A percentile compares a stretch with the other conserved stretches of the same genome.
phyloP scores from a whole-genome alignment of 2,329 filamentous ascomycete species.

The Colletotrichum sp. region DNA sequence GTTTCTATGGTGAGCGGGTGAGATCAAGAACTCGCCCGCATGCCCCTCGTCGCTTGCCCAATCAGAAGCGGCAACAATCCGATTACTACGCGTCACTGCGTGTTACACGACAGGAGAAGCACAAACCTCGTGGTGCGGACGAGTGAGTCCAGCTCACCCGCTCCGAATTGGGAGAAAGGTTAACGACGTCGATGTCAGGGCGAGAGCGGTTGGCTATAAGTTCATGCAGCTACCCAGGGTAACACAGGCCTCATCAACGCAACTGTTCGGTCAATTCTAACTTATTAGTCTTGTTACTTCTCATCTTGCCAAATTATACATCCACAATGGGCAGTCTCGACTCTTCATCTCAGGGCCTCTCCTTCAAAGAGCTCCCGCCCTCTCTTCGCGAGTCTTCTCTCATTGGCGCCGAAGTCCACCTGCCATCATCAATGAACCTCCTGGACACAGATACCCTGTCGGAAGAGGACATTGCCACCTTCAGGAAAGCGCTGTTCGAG shows the following conservation, averaged over 20 bases:
- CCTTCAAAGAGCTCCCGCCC: neutral
- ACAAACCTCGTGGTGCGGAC: neutral
- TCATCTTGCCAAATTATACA: neutral
- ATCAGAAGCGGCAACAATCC: neutral
- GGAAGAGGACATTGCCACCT: neutral
- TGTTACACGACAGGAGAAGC: neutral
- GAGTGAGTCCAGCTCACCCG: neutral
- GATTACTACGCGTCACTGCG: neutral
- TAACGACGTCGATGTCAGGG: neutral
- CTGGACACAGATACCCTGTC: neutral
- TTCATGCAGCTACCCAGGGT: neutral
- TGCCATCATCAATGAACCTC: neutral
- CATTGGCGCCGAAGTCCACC: neutral
- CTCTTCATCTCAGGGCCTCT: neutral
- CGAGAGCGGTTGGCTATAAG: neutral
- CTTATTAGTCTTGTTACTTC: neutral
- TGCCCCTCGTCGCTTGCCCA: neutral
- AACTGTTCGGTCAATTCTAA: rapidly evolving
- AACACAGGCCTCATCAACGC: neutral
- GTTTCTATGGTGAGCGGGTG: neutral
- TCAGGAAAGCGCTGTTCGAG: neutral
- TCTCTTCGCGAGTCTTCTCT: neutral
- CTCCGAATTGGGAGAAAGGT: neutral
- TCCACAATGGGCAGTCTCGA: neutral
- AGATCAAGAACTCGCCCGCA: neutral